phyloP scores from a whole-genome alignment of 768 basidiomycete species.

The Neoboletus magnificus region DNA sequence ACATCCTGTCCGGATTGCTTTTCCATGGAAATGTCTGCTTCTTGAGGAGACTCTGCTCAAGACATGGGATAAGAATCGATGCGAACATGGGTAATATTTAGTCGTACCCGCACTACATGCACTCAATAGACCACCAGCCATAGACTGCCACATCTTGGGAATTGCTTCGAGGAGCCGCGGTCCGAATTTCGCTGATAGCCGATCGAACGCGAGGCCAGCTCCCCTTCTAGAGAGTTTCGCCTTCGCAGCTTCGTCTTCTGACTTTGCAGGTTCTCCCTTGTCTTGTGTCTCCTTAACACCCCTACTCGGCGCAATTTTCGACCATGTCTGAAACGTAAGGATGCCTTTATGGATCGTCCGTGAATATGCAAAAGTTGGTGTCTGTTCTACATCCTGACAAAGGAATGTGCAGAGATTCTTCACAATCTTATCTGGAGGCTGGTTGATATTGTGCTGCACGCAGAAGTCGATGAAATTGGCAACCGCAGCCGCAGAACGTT shows the following conservation, averaged over 20 bases:
- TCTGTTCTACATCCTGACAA: conserved; percentile 86
- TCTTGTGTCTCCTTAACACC: conserved; percentile 40
- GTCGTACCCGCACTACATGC: conserved; percentile 63
- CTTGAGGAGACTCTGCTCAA: conserved; percentile 47
- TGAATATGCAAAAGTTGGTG: conserved; percentile 79
- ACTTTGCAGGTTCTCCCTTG: conserved; percentile 41
- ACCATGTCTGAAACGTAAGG: conserved; percentile 60
- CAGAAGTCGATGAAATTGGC: conserved; percentile 89
- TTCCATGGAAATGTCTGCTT: conserved; percentile 64
- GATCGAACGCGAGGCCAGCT: conserved; percentile 76
- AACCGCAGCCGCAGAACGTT: conserved; percentile 81
- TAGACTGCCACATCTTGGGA: conserved; percentile 95
- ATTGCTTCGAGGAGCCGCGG: conserved; percentile 66
- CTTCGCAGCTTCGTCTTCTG: conserved; percentile 54
- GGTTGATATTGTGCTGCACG: conserved; percentile 62
- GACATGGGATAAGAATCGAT: background rate
- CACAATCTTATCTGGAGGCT: conserved; percentile 94
- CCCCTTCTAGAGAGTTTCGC: conserved; percentile 79
- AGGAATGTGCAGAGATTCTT: conserved; percentile 97
- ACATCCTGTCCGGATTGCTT: conserved; percentile 82
- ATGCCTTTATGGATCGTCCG: conserved; percentile 68
- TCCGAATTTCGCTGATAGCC: conserved; percentile 77
- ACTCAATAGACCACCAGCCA: conserved; percentile 72
- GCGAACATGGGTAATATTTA: background rate
- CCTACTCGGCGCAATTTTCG: conserved; percentile 34